Base-by-base conservation (phyloP, 2,329 filamentous ascomycete species). In the Huntiella moniliformis region DNA sequence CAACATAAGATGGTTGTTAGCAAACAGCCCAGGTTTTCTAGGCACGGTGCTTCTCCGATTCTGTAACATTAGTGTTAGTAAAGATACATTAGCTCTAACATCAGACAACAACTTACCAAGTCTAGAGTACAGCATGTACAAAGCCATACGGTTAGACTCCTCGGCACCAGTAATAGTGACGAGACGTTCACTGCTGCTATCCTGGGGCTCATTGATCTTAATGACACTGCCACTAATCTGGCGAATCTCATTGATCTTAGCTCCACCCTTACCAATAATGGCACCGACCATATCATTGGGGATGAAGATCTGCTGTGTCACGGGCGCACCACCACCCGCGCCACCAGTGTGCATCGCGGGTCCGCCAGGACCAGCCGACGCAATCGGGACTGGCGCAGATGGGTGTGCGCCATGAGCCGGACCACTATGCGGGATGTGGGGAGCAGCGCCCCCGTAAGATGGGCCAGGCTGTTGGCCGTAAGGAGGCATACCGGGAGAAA, bases 271-370 rank as follows among this genome's bases (percentile, higher is more conserved):
- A 57, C 91, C 91, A 56, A 98, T 98, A 56, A 98, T 98, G 47
- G 91, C 91, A 52, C 91, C 91, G 45, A 98, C 91, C 91, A 98
- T 96, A 58, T 98, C 91, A 60, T 98, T 98, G 49, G 91, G 91
- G 56, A 98, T 98, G 66, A 82, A 98, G 54, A 98, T 98, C 63
- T 98, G 91, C 63, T 98, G 91, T 3, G 91, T 98, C 57, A 96
- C 70, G 43, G 87, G 85, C 17, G 63, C 62, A 10, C 62, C 65
- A 3, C 61, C 60, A 70, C 63, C 76, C 39, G 61, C 75, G n/a
- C 62, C 61, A 10, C 61, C 65, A 4, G 61, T 58, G 34, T 34
- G 28, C 71, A 63, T 77, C 38, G 61, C 75, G 13, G 74, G 75
- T 52, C 79, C 75, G 66, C 86, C 79, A 6, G 84, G 81, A 56